Conservation (phyloP, 2,329 filamentous ascomycete genomes). For the Penicillium sp. region DNA sequence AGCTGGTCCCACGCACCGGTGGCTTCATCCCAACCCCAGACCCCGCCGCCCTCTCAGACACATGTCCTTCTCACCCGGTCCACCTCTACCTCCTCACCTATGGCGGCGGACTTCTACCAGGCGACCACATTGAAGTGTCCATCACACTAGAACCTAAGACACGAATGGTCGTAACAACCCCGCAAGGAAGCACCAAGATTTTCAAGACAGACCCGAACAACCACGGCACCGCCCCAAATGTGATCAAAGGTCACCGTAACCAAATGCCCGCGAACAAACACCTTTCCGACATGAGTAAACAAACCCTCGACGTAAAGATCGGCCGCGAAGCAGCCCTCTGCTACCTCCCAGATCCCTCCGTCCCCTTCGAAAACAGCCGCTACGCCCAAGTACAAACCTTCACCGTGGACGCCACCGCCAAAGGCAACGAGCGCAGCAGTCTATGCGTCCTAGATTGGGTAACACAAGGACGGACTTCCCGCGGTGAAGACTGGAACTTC, state of each 20-base stretch:
- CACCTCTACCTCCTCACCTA: constrained; percentile 91
- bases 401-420: constrained; percentile 51
- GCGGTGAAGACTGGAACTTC: constrained; percentile 87
- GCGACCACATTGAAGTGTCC: constrained; percentile 74
- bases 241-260: constrained; percentile 28
- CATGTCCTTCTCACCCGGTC: constrained; percentile 54
- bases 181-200: constrained; percentile 86
- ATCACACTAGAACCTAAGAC: constrained; percentile 65
- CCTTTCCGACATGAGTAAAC: constrained; percentile 44
- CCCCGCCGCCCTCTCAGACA: constrained; percentile 22
- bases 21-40: constrained; percentile 56
- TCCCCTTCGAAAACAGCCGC: constrained; percentile 80
- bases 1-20: constrained; percentile 79
- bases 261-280: constrained; percentile 41
- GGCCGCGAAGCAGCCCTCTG: constrained; percentile 53
- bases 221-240: constrained; percentile 17
- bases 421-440: constrained; percentile 46
- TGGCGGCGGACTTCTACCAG: constrained; percentile 86
- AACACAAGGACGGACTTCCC: constrained; percentile 77
- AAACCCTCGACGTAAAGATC: constrained; percentile 52
- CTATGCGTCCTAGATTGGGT: constrained; percentile 93
- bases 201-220: constrained; percentile 67
- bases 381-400: constrained; percentile 86
- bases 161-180: constrained; percentile 61
- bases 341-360: constrained; percentile 84